Percentiles rank a stretch among this genome's conserved stretches.
These are phyloP conservation scores for Limonium bicolor DNA, from an alignment of 148 eudicot species.

Conservation along the genomic window DNA sequence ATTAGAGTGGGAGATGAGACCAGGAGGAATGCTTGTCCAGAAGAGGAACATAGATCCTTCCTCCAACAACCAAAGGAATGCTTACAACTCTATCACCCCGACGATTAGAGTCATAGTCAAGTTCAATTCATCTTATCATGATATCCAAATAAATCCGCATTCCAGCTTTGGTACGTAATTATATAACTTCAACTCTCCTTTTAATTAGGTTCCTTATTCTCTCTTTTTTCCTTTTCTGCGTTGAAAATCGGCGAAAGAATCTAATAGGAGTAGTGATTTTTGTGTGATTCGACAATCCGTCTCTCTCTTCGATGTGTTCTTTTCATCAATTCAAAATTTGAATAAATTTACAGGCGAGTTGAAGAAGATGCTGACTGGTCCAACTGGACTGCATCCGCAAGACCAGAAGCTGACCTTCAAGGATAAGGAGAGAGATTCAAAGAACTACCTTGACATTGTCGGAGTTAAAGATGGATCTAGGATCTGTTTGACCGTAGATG, in stretches of 20 bases:
- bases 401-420: constrained; percentile 63
- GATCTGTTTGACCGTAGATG: constrained; percentile 37
- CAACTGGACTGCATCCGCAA: constrained; percentile 41
- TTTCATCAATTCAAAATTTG: too few relatives aligned
- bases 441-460: constrained; percentile 35
- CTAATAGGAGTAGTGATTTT: neutral
- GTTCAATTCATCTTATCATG: neutral
- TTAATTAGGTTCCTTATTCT: neutral
- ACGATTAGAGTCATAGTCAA: constrained; percentile 1
- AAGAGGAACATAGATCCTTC: constrained; percentile 7
- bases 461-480: constrained; percentile 75
- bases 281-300: neutral
- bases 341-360: constrained; percentile 3
- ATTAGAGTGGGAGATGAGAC: constrained; percentile 10
- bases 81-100: neutral
- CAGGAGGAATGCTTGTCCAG: constrained; percentile 11
- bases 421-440: constrained; percentile 66
- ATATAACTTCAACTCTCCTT: neutral
- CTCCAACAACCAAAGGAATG: neutral
- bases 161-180: constrained; percentile 6
- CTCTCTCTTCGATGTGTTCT: too few relatives aligned
- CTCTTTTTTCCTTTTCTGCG: neutral
- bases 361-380: constrained; percentile 4
- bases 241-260: neutral
- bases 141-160: constrained; percentile 7